Percentiles rank a stretch among this genome's conserved stretches.
Conservation (phyloP, 768 basidiomycete species). For the Pholiota molesta region DNA sequence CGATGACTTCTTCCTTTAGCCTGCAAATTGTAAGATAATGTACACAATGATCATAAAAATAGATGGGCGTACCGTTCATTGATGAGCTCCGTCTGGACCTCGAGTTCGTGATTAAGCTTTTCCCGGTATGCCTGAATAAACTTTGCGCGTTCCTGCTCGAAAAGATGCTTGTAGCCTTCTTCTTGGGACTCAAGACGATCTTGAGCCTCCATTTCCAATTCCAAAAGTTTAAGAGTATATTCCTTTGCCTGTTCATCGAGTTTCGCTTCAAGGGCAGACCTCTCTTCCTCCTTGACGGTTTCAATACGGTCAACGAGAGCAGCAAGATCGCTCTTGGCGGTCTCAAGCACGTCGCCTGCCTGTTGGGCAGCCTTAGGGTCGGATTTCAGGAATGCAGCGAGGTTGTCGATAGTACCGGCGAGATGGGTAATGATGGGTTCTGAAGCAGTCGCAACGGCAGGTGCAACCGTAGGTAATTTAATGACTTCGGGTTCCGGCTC, state of each 20-base stretch:
- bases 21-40: slow-evolving; percentile 39
- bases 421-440: slow-evolving; percentile 96
- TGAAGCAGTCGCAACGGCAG: slow-evolving; percentile 72
- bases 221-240: slow-evolving; percentile 79
- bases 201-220: slow-evolving; percentile 83
- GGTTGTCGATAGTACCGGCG: slow-evolving; percentile 89
- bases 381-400: slow-evolving; percentile 80
- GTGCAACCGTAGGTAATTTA: slow-evolving; percentile 79
- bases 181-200: slow-evolving; percentile 86
- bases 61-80: slow-evolving; percentile 76
- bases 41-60: background rate
- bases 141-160: slow-evolving; percentile 75
- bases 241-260: slow-evolving; percentile 86
- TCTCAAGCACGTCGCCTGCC: slow-evolving; percentile 75
- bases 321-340: slow-evolving; percentile 80
- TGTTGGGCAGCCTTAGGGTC: slow-evolving; percentile 69
- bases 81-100: slow-evolving; percentile 88
- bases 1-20: slow-evolving; percentile 91
- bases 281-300: slow-evolving; percentile 79
- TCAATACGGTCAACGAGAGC: slow-evolving; percentile 78
- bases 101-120: slow-evolving; percentile 84
- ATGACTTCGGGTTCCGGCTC: slow-evolving; percentile 29
- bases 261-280: slow-evolving; percentile 57
- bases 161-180: slow-evolving; percentile 80
- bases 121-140: slow-evolving; percentile 81